Conservation (phyloP, 2,329 filamentous ascomycete species). For the Pseudocercospora crystallina region DNA sequence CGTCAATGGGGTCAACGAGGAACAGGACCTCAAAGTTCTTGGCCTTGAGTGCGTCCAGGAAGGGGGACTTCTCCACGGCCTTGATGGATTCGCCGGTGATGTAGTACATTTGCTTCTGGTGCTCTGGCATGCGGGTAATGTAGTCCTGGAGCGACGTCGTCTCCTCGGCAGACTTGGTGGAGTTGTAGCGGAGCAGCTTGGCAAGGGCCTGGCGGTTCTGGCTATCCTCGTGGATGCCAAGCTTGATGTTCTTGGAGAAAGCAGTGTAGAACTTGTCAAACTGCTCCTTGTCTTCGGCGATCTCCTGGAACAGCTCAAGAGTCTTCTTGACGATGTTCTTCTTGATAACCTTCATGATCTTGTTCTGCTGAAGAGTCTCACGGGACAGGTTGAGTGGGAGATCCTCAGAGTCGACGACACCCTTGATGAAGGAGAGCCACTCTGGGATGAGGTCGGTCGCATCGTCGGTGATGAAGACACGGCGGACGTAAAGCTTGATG, state of each 20-base stretch:
- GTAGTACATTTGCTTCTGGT: conserved; percentile 99
- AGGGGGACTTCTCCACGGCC: conserved; percentile 96
- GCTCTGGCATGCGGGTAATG: conserved; percentile 98
- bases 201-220: conserved; percentile 92
- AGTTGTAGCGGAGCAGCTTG: conserved; percentile 98
- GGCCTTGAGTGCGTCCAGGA: conserved; percentile 97
- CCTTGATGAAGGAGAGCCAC: conserved; percentile 99
- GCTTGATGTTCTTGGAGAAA: conserved; percentile 99
- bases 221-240: conserved; percentile 98
- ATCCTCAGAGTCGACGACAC: conserved; percentile 99
- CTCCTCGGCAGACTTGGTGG: conserved; percentile 99
- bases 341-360: conserved; percentile 99
- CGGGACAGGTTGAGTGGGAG: conserved; percentile 98
- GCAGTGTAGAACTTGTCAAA: conserved; percentile 99
- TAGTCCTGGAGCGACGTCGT: conserved; percentile 94
- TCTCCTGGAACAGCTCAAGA: conserved; percentile 98
- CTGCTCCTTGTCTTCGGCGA: conserved; percentile 98
- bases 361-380: conserved; percentile 99
- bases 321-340: conserved; percentile 99
- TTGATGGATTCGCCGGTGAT: conserved; percentile 99
- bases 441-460: conserved; percentile 98
- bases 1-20: conserved; percentile 98
- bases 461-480: conserved; percentile 99
- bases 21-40: conserved; percentile 99
- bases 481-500: conserved; percentile 99